A percentile compares a stretch with the other conserved stretches of the same genome.
phyloP scores from a whole-genome alignment of 352 stramenopile genomes.

The Phytophthora quininea region DNA sequence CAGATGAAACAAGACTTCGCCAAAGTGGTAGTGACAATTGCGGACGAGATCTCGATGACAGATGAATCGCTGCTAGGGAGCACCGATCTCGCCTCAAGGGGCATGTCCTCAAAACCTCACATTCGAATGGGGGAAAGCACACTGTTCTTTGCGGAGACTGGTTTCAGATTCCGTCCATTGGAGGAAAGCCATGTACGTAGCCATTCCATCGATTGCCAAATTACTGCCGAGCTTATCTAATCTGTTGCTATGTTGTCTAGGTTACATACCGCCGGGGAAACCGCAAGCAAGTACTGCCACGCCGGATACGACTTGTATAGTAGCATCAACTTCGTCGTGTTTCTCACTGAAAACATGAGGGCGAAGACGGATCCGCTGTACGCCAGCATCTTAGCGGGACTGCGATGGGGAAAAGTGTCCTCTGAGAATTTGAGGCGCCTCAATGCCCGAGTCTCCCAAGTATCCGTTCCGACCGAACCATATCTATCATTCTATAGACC shows the following conservation, averaged over 20 bases:
- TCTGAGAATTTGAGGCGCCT: neutral
- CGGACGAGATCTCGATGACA: slow-evolving; percentile 29
- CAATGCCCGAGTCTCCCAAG: neutral
- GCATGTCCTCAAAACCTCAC: neutral
- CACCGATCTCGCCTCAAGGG: neutral
- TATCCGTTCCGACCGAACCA: neutral
- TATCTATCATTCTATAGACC: slow-evolving; percentile 6
- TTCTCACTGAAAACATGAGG: slow-evolving; percentile 12
- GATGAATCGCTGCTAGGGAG: slow-evolving; percentile 20
- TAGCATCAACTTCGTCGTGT: neutral
- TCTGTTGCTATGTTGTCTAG: neutral
- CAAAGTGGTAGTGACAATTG: slow-evolving; percentile 11
- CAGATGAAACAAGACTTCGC: slow-evolving; percentile 17
- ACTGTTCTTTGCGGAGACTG: slow-evolving; percentile 18
- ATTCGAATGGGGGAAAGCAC: slow-evolving; percentile 29
- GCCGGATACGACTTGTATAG: neutral
- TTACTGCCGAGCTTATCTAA: neutral
- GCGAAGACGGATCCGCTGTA: neutral
- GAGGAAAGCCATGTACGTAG: slow-evolving; percentile 18
- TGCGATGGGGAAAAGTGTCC: slow-evolving; percentile 1
- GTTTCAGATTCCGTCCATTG: slow-evolving; percentile 23
- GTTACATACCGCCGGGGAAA: neutral
- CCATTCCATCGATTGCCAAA: neutral
- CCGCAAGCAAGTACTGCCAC: neutral
- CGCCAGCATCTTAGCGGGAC: neutral